Base-by-base conservation (phyloP, 148 eudicot species). In the Selenicereus undatus region DNA sequence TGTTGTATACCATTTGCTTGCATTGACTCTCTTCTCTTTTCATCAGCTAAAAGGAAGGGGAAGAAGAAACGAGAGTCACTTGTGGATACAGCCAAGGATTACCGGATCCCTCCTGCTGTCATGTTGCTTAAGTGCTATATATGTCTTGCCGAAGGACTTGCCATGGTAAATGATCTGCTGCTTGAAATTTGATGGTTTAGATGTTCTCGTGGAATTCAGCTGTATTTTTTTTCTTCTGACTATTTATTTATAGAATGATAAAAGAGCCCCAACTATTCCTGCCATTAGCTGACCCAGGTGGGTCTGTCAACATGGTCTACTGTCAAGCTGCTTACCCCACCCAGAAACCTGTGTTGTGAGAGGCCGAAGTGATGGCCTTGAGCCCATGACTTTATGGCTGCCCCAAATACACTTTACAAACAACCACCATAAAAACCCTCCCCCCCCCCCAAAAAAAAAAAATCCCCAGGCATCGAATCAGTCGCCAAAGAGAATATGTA, bases 131-230 rank as follows among this genome's bases (percentile, higher is more conserved):
- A 92, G 79, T 96, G 99, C 82, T 91, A 93, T 72, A 88, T 93
- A 82, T 92, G 88, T 87, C 90, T 96, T 76, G 95, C 98, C 74
- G 97, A 96, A 86, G 99, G 98, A 81, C 94, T 93, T 79, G 86
- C 92, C 69, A 86, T 92, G 97, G 98, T 96, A 90, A 82, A 71
- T 74, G 24, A 11, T 32, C 51, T 72, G 50, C 13, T 83, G 82
- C 77, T 83, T 56, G 75, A 45, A 80, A 32, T 60, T 35, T 51
- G 58, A 43, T 29, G 26, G 58, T 48, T 56, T 73, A 29, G 39
- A 32, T 42, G 35, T 56, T 26, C 42, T 39, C 3, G 9, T 36
- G 56, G 20, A 68, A 42, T 68, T 20, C 68, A 78, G 29, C 75
- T 71, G 27, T 42, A 21, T 32, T 71, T 21, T 36, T 65, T 8